Evolutionary conservation across 2,329 filamentous ascomycete species (phyloP).

Genomic region (Amesomyces nigricolor): DNA sequence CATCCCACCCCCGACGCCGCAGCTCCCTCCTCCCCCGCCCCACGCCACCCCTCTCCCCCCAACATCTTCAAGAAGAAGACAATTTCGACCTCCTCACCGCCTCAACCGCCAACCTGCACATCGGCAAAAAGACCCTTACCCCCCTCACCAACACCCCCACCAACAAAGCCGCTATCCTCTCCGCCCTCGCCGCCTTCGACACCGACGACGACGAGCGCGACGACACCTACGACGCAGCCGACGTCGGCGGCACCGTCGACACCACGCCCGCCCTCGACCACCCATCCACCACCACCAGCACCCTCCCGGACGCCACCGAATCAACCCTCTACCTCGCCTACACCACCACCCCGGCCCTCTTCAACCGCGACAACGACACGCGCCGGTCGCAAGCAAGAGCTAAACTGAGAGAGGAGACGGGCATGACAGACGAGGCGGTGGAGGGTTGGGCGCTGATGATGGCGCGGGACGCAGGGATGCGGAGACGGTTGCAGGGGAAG

Average conservation of each 20-base stretch:
- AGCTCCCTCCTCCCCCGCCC: conserved; percentile 48
- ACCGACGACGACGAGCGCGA: conserved; percentile 94
- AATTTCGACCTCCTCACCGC: conserved; percentile 68
- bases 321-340: conserved; percentile 69
- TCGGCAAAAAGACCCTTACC: conserved; percentile 78
- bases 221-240: conserved; percentile 89
- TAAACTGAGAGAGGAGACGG: conserved; percentile 66
- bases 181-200: conserved; percentile 83
- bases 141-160: conserved; percentile 61
- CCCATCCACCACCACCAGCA: neutral
- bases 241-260: conserved; percentile 80
- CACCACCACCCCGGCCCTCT: conserved; percentile 61
- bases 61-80: conserved; percentile 68
- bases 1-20: conserved; percentile 41
- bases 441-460: conserved; percentile 95
- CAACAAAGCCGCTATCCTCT: conserved; percentile 77
- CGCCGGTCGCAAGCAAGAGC: conserved; percentile 57
- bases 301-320: conserved; percentile 42
- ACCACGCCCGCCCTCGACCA: conserved; percentile 38
- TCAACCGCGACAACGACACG: conserved; percentile 61
- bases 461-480: conserved; percentile 61
- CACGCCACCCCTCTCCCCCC: conserved; percentile 38
- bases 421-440: conserved; percentile 88
- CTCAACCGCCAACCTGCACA: conserved; percentile 63
- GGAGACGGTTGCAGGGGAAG: conserved; percentile 64